A percentile compares a stretch with the other conserved stretches of the same genome.
Conservation (phyloP, 306 rosid species). For the Trifolium pratense region DNA sequence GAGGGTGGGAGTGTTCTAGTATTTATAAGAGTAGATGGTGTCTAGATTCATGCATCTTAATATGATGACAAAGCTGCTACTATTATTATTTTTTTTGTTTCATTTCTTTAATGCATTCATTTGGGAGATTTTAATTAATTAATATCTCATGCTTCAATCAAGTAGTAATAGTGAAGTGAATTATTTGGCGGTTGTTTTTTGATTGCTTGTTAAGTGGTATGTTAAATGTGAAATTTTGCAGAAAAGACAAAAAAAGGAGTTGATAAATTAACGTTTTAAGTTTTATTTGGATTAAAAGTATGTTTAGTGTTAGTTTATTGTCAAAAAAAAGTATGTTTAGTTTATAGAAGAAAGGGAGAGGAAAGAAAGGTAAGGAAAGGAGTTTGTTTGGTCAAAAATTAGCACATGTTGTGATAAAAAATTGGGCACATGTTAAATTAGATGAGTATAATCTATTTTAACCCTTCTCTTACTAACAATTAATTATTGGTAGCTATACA, state of each 20-base stretch:
- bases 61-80: background rate
- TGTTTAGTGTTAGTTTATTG: too few relatives aligned
- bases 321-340: too few relatives aligned
- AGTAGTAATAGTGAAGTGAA: background rate
- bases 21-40: constrained; percentile 22
- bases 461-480: too few relatives aligned
- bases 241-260: background rate
- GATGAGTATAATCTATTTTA: too few relatives aligned
- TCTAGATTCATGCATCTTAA: constrained; percentile 28
- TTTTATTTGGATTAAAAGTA: background rate
- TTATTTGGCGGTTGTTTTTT: background rate
- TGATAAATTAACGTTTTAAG: background rate
- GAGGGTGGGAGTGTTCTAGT: background rate
- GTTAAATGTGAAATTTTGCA: background rate
- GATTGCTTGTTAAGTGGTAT: background rate
- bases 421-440: too few relatives aligned
- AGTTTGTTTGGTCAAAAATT: too few relatives aligned
- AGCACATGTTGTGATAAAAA: too few relatives aligned
- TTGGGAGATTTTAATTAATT: background rate
- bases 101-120: background rate
- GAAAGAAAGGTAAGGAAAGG: too few relatives aligned
- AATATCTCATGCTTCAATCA: background rate
- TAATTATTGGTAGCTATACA: too few relatives aligned
- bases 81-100: background rate
- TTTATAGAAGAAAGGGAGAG: too few relatives aligned